A percentile compares a stretch with the other conserved stretches of the same genome.
Conservation (phyloP, 2,329 filamentous ascomycete genomes). For the Mycosphaerella arachidis region DNA sequence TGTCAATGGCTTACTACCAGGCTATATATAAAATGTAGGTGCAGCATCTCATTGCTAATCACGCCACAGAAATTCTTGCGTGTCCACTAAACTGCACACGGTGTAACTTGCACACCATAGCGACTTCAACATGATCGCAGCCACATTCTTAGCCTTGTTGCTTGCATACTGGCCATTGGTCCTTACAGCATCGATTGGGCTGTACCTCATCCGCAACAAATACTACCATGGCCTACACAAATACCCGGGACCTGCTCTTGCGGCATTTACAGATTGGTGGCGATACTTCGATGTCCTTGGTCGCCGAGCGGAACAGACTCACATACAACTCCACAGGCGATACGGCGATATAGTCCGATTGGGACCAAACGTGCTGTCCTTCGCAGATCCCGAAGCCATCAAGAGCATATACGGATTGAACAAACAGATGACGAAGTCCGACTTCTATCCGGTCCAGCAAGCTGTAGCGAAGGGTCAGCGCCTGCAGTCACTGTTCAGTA, state of each 20-base stretch:
- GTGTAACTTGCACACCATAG: not conserved
- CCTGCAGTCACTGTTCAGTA: conserved; percentile 71
- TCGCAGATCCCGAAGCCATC: conserved; percentile 67
- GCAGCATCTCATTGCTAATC: not conserved
- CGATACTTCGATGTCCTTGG: conserved; percentile 64
- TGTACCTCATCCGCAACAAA: conserved; percentile 43
- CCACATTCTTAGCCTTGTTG: conserved; percentile 25
- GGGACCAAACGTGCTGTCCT: conserved; percentile 69
- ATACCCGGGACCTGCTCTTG: conserved; percentile 68
- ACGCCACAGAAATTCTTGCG: too few relatives aligned
- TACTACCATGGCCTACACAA: conserved; percentile 57
- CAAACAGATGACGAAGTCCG: conserved; percentile 75
- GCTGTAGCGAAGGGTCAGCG: conserved; percentile 64
- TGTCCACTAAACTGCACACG: not conserved
- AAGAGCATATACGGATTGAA: conserved; percentile 77
- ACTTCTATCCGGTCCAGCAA: conserved; percentile 77
- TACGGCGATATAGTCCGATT: conserved; percentile 71
- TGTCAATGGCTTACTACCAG: not conserved
- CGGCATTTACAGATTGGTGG: conserved; percentile 69
- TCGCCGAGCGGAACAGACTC: conserved; percentile 62
- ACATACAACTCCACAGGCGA: conserved; percentile 63
- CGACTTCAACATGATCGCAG: conserved; percentile 30
- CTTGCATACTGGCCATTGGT: conserved; percentile 40
- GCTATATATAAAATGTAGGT: not conserved
- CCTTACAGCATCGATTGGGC: conserved; percentile 30